Conservation (phyloP, 2,329 filamentous ascomycete genomes). For the Sarocladiaceae sp. region DNA sequence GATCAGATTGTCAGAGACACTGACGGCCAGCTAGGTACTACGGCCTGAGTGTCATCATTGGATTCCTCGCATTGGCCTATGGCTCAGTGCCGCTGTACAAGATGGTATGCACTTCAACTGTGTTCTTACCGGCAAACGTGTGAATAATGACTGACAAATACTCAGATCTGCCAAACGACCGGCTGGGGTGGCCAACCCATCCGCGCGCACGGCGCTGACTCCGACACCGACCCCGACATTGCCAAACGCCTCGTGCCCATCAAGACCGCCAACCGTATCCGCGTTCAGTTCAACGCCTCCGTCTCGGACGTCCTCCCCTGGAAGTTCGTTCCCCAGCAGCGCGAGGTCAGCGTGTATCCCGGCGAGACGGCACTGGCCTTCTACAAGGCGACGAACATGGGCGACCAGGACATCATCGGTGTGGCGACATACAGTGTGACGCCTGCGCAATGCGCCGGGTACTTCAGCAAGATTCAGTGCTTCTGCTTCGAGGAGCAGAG, state of each 20-base stretch:
- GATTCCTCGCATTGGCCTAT: slow-evolving; percentile 73
- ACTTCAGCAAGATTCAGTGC: slow-evolving; percentile 99
- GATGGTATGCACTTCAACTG: slow-evolving; percentile 50
- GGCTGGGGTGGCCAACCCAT: slow-evolving; percentile 93
- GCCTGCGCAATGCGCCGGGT: slow-evolving; percentile 88
- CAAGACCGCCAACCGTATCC: slow-evolving; percentile 73
- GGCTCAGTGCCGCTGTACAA: slow-evolving; percentile 83
- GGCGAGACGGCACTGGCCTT: slow-evolving; percentile 97
- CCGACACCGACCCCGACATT: slow-evolving; percentile 54
- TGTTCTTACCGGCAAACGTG: background rate
- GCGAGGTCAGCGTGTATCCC: slow-evolving; percentile 88
- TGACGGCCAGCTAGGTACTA: slow-evolving; percentile 51
- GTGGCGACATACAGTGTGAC: slow-evolving; percentile 98
- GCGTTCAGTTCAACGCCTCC: slow-evolving; percentile 92
- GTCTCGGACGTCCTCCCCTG: slow-evolving; percentile 93
- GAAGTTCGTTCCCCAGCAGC: slow-evolving; percentile 96
- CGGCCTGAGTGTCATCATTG: slow-evolving; percentile 68
- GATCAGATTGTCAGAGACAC: background rate
- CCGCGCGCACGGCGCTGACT: slow-evolving; percentile 60
- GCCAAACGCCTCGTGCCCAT: slow-evolving; percentile 75
- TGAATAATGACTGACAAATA: slow-evolving; percentile 9
- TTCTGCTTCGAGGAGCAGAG: slow-evolving; percentile 99
- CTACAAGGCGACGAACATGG: slow-evolving; percentile 92
- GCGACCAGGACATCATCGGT: slow-evolving; percentile 88
- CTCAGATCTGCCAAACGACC: slow-evolving; percentile 72